Percentiles rank a stretch among this genome's conserved stretches.
Conservation (phyloP, 2,329 filamentous ascomycete genomes). For the Calcarisporium arbuscula region DNA sequence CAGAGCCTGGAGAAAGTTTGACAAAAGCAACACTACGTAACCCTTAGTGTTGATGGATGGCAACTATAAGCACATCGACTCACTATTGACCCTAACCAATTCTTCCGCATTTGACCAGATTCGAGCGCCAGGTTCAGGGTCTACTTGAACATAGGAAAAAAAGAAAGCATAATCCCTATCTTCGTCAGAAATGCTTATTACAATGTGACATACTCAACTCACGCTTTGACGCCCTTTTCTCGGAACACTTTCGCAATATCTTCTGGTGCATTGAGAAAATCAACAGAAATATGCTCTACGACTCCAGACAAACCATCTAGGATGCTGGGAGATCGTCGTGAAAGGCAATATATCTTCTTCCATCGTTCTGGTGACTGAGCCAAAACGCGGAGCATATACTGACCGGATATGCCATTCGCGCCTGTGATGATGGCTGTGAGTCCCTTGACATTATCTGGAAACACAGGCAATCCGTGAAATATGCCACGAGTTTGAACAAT, state of each 20-base stretch:
- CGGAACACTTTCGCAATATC: conserved; percentile 4
- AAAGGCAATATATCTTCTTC: conserved; percentile 7
- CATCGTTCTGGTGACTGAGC: conserved; percentile 4
- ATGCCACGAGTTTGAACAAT: too few species aligned
- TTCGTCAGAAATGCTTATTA: background rate
- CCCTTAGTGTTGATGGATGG: too few species aligned
- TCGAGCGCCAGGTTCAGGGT: background rate
- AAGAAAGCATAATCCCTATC: conserved; percentile 8
- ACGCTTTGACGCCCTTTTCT: background rate
- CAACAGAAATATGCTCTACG: conserved; percentile 2
- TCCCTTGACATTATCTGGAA: conserved; percentile 2
- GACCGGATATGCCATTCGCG: conserved; percentile 9
- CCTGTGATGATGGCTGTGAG: conserved; percentile 9
- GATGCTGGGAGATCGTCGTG: conserved; percentile 3
- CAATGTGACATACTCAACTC: too few species aligned
- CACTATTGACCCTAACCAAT: conserved; percentile 5
- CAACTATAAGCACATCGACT: background rate
- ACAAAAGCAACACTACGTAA: too few species aligned
- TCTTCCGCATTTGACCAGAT: conserved; percentile 4
- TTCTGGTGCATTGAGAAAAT: conserved; percentile 2
- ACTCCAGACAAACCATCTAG: background rate
- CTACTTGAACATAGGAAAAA: conserved; percentile 6
- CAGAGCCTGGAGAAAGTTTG: conserved; percentile 3
- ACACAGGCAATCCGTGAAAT: conserved; percentile 5
- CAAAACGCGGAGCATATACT: conserved; percentile 5